Evolutionary conservation across 2,329 filamentous ascomycete genomes (phyloP), one percentile per base, ranked within the genome.

Genomic region (Beauveria sp.): DNA sequence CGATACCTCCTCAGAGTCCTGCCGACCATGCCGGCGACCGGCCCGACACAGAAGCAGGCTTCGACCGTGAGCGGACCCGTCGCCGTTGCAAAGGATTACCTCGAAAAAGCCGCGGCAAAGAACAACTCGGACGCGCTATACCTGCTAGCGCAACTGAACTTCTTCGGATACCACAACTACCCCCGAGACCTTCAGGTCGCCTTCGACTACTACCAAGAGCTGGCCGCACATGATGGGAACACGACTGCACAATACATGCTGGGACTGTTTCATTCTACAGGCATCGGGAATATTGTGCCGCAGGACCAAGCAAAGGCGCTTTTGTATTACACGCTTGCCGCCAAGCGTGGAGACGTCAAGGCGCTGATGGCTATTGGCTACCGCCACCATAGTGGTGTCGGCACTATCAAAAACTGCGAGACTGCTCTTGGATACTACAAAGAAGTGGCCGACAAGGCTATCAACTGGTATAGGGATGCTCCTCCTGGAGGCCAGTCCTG

Each of bases 291-390:
- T 37, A 87, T 87, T 1, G 90, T 96, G 6, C 84, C 90, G 70
- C 84, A 85, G 48, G 90, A 99, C 68, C 94, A 97, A 75, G 92
- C 92, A 12, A 92, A 91, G 74, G 91, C 94, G 3, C 80, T 97
- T 68, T 79, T 97, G 46, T 97, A 97, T 73, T 93, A 99, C 73
- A 96, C 91, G 0, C 94, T 97, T 71, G 93, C 94, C 0, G 94
- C 94, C 0, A 81, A 92, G 65, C 85, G 85, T 59, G 93, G 91
- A 22, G 86, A 96, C 70, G 89, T 88, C 18, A 84, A 87, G 60
- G 93, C 93, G 6, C 89, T 97, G 74, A 97, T 99, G 94, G 93
- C 92, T 0, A 81, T 96, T 6, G 96, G 87, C 3, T 96, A 92
- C 69, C 86, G 94, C 54, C 86, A 97, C 70, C 86, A 94, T 66